Conservation (phyloP, 148 eudicot species). For the Cornus florida region DNA sequence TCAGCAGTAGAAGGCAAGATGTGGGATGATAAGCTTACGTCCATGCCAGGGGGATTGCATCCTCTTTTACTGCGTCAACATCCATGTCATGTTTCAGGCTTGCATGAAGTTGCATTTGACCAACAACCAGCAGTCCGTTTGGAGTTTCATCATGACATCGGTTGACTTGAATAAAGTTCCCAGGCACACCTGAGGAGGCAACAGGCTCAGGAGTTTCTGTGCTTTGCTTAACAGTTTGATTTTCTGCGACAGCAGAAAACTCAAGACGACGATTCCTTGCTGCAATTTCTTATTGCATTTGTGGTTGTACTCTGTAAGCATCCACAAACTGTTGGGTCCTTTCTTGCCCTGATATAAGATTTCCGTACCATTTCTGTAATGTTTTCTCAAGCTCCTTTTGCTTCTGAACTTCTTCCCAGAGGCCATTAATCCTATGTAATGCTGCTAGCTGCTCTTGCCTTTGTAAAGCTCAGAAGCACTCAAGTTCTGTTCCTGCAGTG, state of each 20-base stretch:
- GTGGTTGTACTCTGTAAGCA: constrained; percentile 43
- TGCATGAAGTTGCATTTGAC: constrained; percentile 15
- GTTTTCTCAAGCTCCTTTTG: constrained; percentile 85
- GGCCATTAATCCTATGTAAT: constrained; percentile 66
- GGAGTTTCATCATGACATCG: constrained; percentile 19
- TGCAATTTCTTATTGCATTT: constrained; percentile 51
- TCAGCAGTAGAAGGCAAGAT: background rate
- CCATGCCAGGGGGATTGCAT: constrained; percentile 11
- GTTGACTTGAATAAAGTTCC: constrained; percentile 27
- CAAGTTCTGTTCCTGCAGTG: constrained; percentile 85
- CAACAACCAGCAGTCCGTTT: constrained; percentile 11
- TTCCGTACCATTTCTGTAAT: constrained; percentile 82
- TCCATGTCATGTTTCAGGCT: constrained; percentile 21
- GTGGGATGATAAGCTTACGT: background rate
- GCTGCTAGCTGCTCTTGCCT: constrained; percentile 90
- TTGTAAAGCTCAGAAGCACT: constrained; percentile 85
- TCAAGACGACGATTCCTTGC: constrained; percentile 41
- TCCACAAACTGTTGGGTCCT: constrained; percentile 47
- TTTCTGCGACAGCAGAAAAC: constrained; percentile 34
- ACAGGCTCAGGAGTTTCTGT: constrained; percentile 19
- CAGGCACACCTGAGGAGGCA: constrained; percentile 12
- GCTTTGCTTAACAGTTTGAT: background rate
- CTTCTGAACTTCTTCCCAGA: constrained; percentile 96
- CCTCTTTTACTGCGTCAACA: constrained; percentile 17
- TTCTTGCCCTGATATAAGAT: constrained; percentile 54